These are phyloP conservation scores for Pythium dissotocum DNA, from an alignment of 352 stramenopile genomes.

Conservation along the genomic window DNA sequence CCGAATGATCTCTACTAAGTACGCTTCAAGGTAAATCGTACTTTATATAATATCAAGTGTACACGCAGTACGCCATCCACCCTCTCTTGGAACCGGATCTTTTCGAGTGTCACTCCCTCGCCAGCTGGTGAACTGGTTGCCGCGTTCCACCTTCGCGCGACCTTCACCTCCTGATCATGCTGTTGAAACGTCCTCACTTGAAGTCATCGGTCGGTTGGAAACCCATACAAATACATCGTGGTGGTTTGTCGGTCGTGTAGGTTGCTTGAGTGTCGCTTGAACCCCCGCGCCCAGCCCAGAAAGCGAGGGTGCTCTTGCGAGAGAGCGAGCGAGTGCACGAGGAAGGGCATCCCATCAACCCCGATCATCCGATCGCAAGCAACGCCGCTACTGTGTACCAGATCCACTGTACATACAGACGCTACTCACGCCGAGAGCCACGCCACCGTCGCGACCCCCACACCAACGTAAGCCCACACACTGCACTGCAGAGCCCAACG, in stretches of 20 bases:
- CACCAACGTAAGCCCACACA: too few species aligned
- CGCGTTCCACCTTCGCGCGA: constrained; percentile 25
- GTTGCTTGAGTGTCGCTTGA: constrained; percentile 24
- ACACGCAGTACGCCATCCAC: neutral
- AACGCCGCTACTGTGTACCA: neutral
- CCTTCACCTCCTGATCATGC: constrained; percentile 1
- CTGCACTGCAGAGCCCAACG: neutral
- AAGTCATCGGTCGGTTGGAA: constrained; percentile 25
- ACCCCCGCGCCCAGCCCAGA: neutral
- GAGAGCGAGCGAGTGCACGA: constrained; percentile 9
- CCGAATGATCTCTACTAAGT: constrained; percentile 11
- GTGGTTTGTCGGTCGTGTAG: constrained; percentile 24
- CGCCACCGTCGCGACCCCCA: neutral
- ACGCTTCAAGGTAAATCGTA: constrained; percentile 14
- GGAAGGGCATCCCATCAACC: constrained; percentile 13
- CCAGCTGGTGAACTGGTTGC: constrained; percentile 21
- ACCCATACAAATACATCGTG: neutral
- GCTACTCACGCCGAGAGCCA: neutral
- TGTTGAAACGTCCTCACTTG: constrained; percentile 23
- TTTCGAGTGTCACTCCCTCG: constrained; percentile 19
- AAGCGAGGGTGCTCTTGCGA: constrained; percentile 2
- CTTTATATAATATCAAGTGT: constrained; percentile 9
- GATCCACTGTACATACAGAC: constrained; percentile 5
- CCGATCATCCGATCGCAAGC: constrained; percentile 21
- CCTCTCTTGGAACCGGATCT: constrained; percentile 27